phyloP scores from a whole-genome alignment of 192 early-diverging fungal genomes.

The Piromyces finnis region DNA sequence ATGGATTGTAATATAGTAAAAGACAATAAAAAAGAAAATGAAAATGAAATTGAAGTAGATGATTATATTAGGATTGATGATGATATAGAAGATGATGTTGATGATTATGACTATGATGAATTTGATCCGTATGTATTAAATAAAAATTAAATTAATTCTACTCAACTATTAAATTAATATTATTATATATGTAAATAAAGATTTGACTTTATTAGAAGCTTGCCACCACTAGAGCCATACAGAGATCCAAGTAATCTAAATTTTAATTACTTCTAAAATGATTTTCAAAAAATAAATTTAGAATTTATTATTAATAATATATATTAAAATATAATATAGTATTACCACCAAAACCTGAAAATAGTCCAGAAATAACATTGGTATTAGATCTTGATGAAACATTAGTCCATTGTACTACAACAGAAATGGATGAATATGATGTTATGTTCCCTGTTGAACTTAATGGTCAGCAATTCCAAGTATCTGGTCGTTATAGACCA shows the following conservation, averaged over 20 bases:
- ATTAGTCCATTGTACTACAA: constrained; percentile 46
- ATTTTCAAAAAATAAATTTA: too few species aligned
- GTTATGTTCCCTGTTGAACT: constrained; percentile 44
- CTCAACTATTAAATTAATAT: too few species aligned
- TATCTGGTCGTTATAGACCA: constrained; percentile 51
- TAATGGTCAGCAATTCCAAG: constrained; percentile 36
- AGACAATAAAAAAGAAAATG: neutral
- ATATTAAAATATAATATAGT: too few species aligned
- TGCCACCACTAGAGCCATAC: neutral
- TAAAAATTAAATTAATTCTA: too few species aligned
- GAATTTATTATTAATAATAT: too few species aligned
- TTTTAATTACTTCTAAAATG: too few species aligned
- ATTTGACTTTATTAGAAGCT: neutral
- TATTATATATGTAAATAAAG: neutral
- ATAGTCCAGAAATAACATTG: constrained; percentile 35
- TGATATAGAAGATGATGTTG: neutral
- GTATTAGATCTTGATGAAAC: constrained; percentile 53
- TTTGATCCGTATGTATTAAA: neutral
- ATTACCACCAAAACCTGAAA: neutral
- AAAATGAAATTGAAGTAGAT: neutral
- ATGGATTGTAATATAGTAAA: neutral
- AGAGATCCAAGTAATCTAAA: neutral
- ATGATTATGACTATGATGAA: neutral
- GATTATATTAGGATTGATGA: neutral
- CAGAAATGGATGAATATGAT: constrained; percentile 29